Conservation (phyloP, 345 rosid genomes). For the Erysimum cheiranthoides region DNA sequence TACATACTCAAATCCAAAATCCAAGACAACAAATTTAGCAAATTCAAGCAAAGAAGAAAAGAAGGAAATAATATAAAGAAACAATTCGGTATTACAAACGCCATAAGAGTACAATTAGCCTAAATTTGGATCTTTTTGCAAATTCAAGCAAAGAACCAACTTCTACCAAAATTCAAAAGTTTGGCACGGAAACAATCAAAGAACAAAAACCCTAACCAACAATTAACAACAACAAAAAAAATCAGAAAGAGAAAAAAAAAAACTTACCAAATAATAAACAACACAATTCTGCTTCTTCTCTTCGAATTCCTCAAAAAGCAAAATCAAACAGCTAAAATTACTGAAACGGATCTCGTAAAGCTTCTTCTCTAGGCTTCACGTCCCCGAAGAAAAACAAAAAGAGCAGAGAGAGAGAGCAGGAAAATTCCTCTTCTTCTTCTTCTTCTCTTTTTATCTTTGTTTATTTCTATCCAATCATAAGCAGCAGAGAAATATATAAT, state of each 20-base stretch:
- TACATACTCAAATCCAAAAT: slow-evolving; percentile 21
- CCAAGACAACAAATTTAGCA: neutral
- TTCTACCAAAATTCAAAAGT: slow-evolving; percentile 32
- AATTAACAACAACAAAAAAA: neutral
- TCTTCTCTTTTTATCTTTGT: slow-evolving; percentile 20
- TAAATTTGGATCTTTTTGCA: neutral
- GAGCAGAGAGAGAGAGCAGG: slow-evolving; percentile 43
- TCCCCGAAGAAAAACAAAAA: slow-evolving; percentile 45
- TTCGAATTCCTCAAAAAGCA: neutral
- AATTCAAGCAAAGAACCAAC: slow-evolving; percentile 13
- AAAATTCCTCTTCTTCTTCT: slow-evolving; percentile 38
- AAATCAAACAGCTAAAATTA: slow-evolving; percentile 33
- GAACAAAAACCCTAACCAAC: slow-evolving; percentile 31
- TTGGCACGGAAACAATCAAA: neutral
- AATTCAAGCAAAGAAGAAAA: slow-evolving; percentile 2
- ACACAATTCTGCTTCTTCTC: slow-evolving; percentile 26
- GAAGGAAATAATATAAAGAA: neutral
- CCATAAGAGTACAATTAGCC: neutral
- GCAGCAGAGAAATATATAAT: slow-evolving; percentile 18
- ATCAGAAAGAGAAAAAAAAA: neutral
- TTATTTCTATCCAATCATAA: slow-evolving; percentile 49
- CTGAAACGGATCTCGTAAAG: slow-evolving; percentile 56
- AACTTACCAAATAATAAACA: slow-evolving; percentile 17
- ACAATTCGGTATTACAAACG: slow-evolving; percentile 4
- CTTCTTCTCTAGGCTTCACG: slow-evolving; percentile 53